Evolutionary conservation across 495 filamentous ascomycete genomes (phyloP).

Genomic region (Bathelium albidoporum): DNA sequence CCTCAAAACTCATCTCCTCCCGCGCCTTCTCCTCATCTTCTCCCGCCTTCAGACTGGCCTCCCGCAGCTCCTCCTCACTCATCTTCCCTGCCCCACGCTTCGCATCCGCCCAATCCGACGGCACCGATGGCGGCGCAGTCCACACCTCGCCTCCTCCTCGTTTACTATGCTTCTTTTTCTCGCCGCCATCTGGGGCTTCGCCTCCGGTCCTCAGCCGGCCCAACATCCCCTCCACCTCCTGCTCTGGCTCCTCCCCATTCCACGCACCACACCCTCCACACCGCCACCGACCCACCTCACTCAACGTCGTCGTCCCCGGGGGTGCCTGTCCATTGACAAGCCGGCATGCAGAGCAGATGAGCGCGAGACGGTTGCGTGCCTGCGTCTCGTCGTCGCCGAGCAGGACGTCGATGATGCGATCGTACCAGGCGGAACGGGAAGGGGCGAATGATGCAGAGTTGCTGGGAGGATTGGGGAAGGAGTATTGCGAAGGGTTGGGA

Average conservation of each 20-base stretch:
- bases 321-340: slow-evolving; percentile 95
- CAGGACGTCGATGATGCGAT: slow-evolving; percentile 81
- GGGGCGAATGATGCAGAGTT: no score
- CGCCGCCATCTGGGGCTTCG: neutral
- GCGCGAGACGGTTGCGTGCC: slow-evolving; percentile 76
- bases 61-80: neutral
- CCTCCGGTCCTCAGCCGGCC: slow-evolving; percentile 8
- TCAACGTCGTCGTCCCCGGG: slow-evolving; percentile 64
- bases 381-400: slow-evolving; percentile 92
- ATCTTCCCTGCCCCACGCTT: neutral
- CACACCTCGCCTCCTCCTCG: neutral
- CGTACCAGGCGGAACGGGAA: slow-evolving; percentile 72
- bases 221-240: slow-evolving; percentile 53
- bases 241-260: slow-evolving; percentile 85
- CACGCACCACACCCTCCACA: slow-evolving; percentile 74
- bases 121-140: neutral
- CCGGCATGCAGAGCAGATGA: slow-evolving; percentile 75
- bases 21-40: neutral
- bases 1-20: neutral
- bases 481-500: slow-evolving; percentile 33
- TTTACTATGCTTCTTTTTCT: neutral
- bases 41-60: neutral
- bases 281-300: slow-evolving; percentile 80
- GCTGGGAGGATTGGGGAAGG: slow-evolving; percentile 20
- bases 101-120: neutral